Conservation (phyloP, 1,139 yeast genomes). For the Hemisphaericaspora xylofermentans region DNA sequence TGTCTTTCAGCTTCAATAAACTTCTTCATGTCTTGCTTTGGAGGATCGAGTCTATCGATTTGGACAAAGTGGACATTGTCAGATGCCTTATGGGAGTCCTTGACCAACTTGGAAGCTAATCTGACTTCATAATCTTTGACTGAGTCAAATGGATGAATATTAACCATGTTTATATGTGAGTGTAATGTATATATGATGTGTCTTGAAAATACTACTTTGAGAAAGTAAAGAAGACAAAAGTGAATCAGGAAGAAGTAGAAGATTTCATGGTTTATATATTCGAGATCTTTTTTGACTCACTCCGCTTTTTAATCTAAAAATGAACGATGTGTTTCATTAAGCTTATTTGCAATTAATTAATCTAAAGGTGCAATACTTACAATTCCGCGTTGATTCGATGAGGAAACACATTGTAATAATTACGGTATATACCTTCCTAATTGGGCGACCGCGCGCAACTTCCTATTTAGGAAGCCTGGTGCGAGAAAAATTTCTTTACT, state of each 20-base stretch:
- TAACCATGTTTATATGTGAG: conserved; percentile 2
- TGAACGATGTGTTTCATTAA: too few relatives aligned
- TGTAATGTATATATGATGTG: not conserved
- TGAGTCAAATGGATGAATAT: conserved; percentile 62
- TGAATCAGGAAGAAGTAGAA: not conserved
- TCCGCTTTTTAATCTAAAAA: too few relatives aligned
- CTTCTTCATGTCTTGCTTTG: conserved; percentile 69
- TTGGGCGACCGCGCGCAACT: conserved; percentile 7
- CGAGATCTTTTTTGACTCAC: too few relatives aligned
- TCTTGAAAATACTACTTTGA: not conserved
- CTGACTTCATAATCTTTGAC: conserved; percentile 65
- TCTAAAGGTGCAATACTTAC: too few relatives aligned
- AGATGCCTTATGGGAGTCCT: conserved; percentile 51
- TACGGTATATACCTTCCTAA: conserved; percentile 8
- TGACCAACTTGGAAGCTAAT: conserved; percentile 61
- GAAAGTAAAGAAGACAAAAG: too few relatives aligned
- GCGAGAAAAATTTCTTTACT: not conserved
- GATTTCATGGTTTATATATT: not conserved
- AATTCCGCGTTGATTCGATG: too few relatives aligned
- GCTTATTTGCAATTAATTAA: too few relatives aligned
- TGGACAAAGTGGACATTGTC: conserved; percentile 67
- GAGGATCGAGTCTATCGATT: conserved; percentile 76
- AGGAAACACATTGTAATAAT: not conserved
- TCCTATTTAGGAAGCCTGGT: not conserved
- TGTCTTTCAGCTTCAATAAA: conserved; percentile 69